Conservation (phyloP, 257 asterid species). For the Forsythia viridissima region DNA sequence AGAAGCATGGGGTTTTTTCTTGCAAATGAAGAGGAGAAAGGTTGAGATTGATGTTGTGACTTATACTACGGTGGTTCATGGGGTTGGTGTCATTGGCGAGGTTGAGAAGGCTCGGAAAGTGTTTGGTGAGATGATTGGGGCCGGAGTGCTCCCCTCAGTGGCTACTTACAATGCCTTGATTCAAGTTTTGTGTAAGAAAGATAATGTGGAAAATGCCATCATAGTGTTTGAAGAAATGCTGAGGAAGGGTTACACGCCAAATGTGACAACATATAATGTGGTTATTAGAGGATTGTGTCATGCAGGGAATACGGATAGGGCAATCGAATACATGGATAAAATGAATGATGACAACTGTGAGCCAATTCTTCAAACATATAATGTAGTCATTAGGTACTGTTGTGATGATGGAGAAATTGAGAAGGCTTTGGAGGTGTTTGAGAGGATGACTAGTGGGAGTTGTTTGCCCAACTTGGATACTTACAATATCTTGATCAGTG, state of each 20-base stretch:
- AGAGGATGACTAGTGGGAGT: conserved; percentile 57
- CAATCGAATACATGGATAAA: conserved; percentile 57
- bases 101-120: conserved; percentile 66
- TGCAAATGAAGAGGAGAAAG: conserved; percentile 84
- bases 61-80: conserved; percentile 86
- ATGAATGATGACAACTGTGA: conserved; percentile 67
- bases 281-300: conserved; percentile 85
- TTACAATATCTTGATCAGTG: conserved; percentile 72
- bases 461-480: conserved; percentile 89
- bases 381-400: conserved; percentile 69
- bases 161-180: conserved; percentile 83
- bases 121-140: conserved; percentile 74
- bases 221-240: conserved; percentile 67
- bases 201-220: conserved; percentile 73
- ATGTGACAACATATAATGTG: conserved; percentile 67
- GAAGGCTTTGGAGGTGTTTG: conserved; percentile 64
- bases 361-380: conserved; percentile 78
- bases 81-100: conserved; percentile 80
- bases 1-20: conserved; percentile 86
- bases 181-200: conserved; percentile 90
- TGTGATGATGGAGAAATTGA: conserved; percentile 88
- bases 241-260: conserved; percentile 76
- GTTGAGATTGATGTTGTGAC: conserved; percentile 79
- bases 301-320: conserved; percentile 63
- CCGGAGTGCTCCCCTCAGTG: conserved; percentile 90